Percentiles rank a stretch among this genome's conserved stretches.
Conservation (phyloP, 305 asterid species). For the Petunia hybrid region DNA sequence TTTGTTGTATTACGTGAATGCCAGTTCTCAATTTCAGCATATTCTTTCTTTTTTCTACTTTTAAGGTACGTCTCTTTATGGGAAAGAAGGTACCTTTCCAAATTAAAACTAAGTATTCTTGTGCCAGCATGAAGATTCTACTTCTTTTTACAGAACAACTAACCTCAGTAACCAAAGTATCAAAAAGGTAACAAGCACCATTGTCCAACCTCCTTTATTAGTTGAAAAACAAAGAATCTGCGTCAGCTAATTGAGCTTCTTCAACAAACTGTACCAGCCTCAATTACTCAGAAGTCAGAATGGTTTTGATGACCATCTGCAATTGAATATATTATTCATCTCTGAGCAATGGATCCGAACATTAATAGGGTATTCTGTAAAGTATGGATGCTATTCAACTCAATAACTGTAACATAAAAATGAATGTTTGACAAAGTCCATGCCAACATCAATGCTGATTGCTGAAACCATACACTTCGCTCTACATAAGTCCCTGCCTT, state of each 20-base stretch:
- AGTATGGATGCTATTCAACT: neutral
- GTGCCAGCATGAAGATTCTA: neutral
- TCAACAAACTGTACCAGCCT: neutral
- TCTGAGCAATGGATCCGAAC: neutral
- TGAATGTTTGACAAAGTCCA: neutral
- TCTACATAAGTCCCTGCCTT: neutral
- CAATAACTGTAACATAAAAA: neutral
- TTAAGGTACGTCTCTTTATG: neutral
- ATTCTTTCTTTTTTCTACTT: neutral
- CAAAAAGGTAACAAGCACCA: neutral
- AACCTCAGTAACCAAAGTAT: neutral
- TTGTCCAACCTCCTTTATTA: neutral
- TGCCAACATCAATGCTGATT: neutral
- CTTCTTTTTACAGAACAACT: neutral
- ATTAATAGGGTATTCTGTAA: neutral
- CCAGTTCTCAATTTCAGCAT: neutral
- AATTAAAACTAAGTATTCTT: neutral
- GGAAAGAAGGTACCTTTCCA: conserved; percentile 11
- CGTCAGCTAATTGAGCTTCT: neutral
- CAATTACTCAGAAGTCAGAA: conserved; percentile 1
- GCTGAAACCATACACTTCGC: neutral
- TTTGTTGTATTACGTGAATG: conserved; percentile 15
- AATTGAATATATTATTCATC: neutral
- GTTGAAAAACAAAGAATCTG: neutral
- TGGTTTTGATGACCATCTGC: neutral